Conservation (phyloP, 345 rosid genomes). For the Arabidopsis thaliana region TAIR10.1 NC_003076.8:3556501-3557000, state of each 20-base stretch:
- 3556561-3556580: neutral
- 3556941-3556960: too few relatives aligned
- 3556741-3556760: slow-evolving; percentile 5
- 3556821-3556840: neutral
- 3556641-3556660: slow-evolving; percentile 5
- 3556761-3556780: slow-evolving; percentile 6
- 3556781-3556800: slow-evolving; percentile 26
- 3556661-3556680: neutral
- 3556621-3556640: slow-evolving; percentile 42
- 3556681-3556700: neutral
- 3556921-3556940: too few relatives aligned
- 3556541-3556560: slow-evolving; percentile 54
- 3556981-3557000: too few relatives aligned
- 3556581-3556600: neutral
- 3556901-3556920: neutral
- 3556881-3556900: neutral
- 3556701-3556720: neutral
- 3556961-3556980: too few relatives aligned
- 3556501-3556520: slow-evolving; percentile 94
- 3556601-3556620: neutral
- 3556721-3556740: slow-evolving; percentile 1
- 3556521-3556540: slow-evolving; percentile 95
- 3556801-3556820: neutral
- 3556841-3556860: neutral
- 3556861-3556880: slow-evolving; percentile 5